These are phyloP conservation scores for Diaporthe amygdali DNA, from an alignment of 2,329 filamentous ascomycete species.

Conservation along the genomic window DNA sequence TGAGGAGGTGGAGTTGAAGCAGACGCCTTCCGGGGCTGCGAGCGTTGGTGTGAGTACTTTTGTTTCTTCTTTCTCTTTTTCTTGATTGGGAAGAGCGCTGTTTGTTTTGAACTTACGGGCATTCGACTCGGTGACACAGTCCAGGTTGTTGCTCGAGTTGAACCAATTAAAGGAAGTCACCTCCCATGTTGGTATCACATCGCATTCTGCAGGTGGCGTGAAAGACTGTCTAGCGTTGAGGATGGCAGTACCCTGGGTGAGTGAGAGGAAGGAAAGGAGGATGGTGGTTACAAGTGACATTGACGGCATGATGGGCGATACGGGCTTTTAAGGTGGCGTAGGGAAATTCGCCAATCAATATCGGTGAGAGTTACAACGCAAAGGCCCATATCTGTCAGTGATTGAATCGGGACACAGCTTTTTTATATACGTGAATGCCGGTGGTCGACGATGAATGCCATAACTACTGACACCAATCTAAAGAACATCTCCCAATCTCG, in stretches of 20 bases:
- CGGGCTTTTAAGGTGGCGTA: neutral
- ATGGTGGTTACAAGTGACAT: neutral
- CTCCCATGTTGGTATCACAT: constrained; percentile 19
- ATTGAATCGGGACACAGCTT: neutral
- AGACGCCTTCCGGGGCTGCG: neutral
- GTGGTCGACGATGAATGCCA: too few relatives aligned
- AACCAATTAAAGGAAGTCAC: constrained; percentile 10
- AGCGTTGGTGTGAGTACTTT: neutral
- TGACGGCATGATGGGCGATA: neutral
- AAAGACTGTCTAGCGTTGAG: neutral
- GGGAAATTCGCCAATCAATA: neutral
- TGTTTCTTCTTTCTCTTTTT: neutral
- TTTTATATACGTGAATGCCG: neutral
- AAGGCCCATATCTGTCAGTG: neutral
- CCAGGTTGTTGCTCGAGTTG: constrained; percentile 17
- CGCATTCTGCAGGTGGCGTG: constrained; percentile 14
- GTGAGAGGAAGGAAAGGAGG: neutral
- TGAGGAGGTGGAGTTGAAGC: constrained; percentile 12
- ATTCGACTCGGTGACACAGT: neutral
- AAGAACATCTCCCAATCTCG: neutral
- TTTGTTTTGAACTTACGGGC: neutral
- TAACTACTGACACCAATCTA: neutral
- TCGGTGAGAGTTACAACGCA: neutral
- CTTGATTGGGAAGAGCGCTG: neutral
- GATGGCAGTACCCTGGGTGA: neutral